Percentiles rank a stretch among this genome's conserved stretches.
Evolutionary conservation across 1,139 yeast genomes (phyloP).

Genomic region (Taphrina betulina): DNA sequence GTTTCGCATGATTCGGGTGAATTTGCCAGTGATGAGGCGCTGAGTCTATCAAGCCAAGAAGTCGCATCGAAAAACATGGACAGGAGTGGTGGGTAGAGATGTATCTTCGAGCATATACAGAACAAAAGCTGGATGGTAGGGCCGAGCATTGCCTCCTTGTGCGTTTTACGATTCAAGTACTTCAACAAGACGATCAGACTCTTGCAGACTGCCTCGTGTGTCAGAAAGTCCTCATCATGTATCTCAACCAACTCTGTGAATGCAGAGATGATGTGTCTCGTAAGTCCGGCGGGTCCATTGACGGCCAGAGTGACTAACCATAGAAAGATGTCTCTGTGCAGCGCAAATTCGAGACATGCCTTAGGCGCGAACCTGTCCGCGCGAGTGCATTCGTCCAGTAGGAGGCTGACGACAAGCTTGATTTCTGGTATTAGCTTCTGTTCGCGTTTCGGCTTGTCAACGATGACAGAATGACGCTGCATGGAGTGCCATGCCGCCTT

Average conservation of each 20-base stretch:
- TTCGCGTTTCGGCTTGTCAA: slow-evolving; percentile 2
- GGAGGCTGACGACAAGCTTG: background rate
- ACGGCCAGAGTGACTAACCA: slow-evolving; percentile 8
- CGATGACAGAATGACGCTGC: background rate
- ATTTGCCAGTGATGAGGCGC: too few relatives aligned
- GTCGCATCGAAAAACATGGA: slow-evolving; percentile 10
- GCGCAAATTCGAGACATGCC: slow-evolving; percentile 13
- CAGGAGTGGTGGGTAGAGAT: slow-evolving; percentile 2
- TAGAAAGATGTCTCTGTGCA: slow-evolving; percentile 9
- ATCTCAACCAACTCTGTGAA: slow-evolving; percentile 1
- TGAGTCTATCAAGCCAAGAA: background rate
- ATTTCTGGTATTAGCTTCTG: slow-evolving; percentile 4
- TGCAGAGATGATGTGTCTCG: background rate
- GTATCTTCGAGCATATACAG: slow-evolving; percentile 11
- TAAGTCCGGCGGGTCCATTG: background rate
- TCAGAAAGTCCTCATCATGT: slow-evolving; percentile 16
- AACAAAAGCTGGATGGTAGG: background rate
- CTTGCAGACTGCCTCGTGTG: slow-evolving; percentile 17
- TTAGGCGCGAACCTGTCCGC: background rate
- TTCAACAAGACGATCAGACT: background rate
- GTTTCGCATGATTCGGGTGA: background rate
- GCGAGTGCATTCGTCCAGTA: slow-evolving; percentile 6
- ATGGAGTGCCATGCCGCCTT: slow-evolving; percentile 10
- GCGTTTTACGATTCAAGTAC: background rate
- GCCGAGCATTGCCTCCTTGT: background rate